Percentiles rank a stretch among this genome's conserved stretches.
phyloP scores from a whole-genome alignment of 2,329 filamentous ascomycete species.

The Septoria petroselini region DNA sequence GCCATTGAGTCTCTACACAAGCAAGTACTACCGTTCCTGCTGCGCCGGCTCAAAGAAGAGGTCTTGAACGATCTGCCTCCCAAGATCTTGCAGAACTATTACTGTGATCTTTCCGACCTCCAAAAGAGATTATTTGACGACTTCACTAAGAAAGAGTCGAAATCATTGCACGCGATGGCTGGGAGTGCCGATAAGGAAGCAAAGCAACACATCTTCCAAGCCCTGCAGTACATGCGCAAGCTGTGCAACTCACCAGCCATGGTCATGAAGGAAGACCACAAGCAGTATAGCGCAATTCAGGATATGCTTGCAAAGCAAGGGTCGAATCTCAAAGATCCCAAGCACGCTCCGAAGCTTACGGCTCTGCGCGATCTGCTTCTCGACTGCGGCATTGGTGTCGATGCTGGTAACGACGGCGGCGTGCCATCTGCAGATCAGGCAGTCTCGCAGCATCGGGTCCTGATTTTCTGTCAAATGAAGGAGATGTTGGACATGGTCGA shows the following conservation, averaged over 20 bases:
- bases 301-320: conserved; percentile 73
- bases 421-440: conserved; percentile 65
- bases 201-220: conserved; percentile 99
- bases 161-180: conserved; percentile 79
- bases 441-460: conserved; percentile 90
- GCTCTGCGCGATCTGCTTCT: conserved; percentile 89
- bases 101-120: conserved; percentile 93
- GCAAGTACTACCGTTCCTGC: conserved; percentile 91
- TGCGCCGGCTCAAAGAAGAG: conserved; percentile 95
- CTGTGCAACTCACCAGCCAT: conserved; percentile 96
- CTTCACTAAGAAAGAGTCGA: conserved; percentile 90
- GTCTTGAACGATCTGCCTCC: conserved; percentile 93
- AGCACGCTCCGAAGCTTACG: conserved; percentile 87
- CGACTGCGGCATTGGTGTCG: conserved; percentile 92
- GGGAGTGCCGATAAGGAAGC: conserved; percentile 83
- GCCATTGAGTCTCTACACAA: conserved; percentile 99
- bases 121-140: conserved; percentile 96
- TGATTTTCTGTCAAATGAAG: conserved; percentile 99
- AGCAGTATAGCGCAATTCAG: conserved; percentile 84
- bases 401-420: conserved; percentile 42
- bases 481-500: conserved; percentile 99
- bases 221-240: conserved; percentile 98
- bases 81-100: conserved; percentile 99
- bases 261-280: conserved; percentile 91
- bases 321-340: conserved; percentile 76